Base-by-base conservation (phyloP, 352 stramenopile genomes). In the Elongisporangium anandrum region DNA sequence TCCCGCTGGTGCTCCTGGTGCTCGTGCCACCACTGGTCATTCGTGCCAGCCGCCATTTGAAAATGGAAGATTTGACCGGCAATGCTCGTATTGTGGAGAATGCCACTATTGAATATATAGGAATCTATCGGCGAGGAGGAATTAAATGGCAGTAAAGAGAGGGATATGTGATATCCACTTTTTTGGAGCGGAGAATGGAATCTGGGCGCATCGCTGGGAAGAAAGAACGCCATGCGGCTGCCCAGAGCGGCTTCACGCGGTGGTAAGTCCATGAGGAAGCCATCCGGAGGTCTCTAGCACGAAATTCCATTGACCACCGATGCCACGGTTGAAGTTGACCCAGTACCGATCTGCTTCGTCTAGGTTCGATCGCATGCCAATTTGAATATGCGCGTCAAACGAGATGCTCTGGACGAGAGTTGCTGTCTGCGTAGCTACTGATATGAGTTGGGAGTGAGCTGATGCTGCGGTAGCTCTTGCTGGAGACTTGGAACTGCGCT, bases 401-500 rank as follows among this genome's bases (percentile, higher is more conserved):
- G 34, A 45, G 34, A n/a, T n/a, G n/a, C n/a, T n/a, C n/a, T n/a
- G n/a, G n/a, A n/a, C n/a, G n/a, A 9, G 34, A 45, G 34, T 45
- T 1, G 34, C 10, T 45, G 10, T 12, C 34, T 45, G 24, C 7
- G 24, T 34, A 34, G 24, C 24, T 34, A 7, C 34, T 45, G 34
- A 16, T 17, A 12, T 45, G 34, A 9, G 34, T 45, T 17, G 34
- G 34, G 4, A 38, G 26, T 38, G 26, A 38, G 26, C 26, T 38
- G 24, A 7, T 29, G 24, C 24, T 29, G 29, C 29, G 6, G 34
- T 45, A 45, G 34, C 13, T 17, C 13, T 45, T 45, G 34, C 34
- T 45, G 34, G 34, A 16, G 9, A 4, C 34, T 45, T 12, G 34
- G 34, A 45, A 75, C 22, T 73, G 68, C 22, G 55, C 57, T 29